Conservation (phyloP, 768 basidiomycete species). For the Boletus pseudo-olivaceus region DNA sequence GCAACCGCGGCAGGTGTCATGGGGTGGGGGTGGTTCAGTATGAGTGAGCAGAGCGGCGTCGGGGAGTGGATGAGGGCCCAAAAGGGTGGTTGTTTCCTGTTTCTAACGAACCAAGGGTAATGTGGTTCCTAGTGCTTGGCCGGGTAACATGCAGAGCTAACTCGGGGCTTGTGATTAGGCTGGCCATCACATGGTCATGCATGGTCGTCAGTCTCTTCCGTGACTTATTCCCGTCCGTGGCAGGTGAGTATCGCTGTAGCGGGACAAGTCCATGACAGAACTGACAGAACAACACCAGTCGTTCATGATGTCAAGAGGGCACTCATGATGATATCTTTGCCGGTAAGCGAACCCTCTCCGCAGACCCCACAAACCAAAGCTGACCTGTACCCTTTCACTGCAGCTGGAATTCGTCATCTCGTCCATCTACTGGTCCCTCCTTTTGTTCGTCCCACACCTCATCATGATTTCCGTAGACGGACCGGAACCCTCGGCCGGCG, state of each 20-base stretch:
- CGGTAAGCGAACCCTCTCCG: slow-evolving; percentile 39
- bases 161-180: background rate
- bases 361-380: background rate
- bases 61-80: slow-evolving; percentile 38
- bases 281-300: slow-evolving; percentile 1
- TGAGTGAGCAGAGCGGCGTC: slow-evolving; percentile 10
- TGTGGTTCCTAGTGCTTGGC: background rate
- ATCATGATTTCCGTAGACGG: slow-evolving; percentile 40
- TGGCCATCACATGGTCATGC: slow-evolving; percentile 38
- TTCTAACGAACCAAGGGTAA: slow-evolving; percentile 74
- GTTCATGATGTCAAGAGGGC: slow-evolving; percentile 49
- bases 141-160: background rate
- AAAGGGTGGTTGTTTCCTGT: slow-evolving; percentile 67
- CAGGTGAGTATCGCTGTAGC: slow-evolving; percentile 26
- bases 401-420: slow-evolving; percentile 48
- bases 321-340: slow-evolving; percentile 62
- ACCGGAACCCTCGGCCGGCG: background rate
- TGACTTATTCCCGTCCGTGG: slow-evolving; percentile 40
- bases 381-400: background rate
- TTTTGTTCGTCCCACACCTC: slow-evolving; percentile 51
- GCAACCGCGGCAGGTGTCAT: slow-evolving; percentile 30
- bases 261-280: background rate
- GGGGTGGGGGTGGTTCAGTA: slow-evolving; percentile 34
- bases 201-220: slow-evolving; percentile 38
- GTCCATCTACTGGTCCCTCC: slow-evolving; percentile 66